These are phyloP conservation scores for Plantago elongata DNA, from an alignment of 257 asterid genomes.

Conservation along the genomic window DNA sequence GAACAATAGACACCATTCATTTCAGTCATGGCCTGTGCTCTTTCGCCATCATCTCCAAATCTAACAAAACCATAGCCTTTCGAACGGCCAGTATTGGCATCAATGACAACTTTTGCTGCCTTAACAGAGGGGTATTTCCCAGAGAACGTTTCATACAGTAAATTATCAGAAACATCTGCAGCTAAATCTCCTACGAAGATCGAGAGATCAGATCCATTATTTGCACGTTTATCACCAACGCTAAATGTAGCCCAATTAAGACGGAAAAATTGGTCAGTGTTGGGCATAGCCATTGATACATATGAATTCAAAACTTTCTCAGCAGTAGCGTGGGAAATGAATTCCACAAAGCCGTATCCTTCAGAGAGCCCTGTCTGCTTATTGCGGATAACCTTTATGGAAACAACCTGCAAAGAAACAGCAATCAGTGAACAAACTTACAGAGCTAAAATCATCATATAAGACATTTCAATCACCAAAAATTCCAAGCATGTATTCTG, in stretches of 20 bases:
- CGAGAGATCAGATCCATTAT: slow-evolving; percentile 76
- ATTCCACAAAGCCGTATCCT: slow-evolving; percentile 95
- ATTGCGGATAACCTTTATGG: slow-evolving; percentile 86
- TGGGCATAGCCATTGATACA: slow-evolving; percentile 66
- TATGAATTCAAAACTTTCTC: slow-evolving; percentile 74
- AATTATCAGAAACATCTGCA: slow-evolving; percentile 80
- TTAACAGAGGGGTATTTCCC: slow-evolving; percentile 75
- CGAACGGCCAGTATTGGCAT: slow-evolving; percentile 81
- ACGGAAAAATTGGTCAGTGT: slow-evolving; percentile 75
- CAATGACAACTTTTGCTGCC: slow-evolving; percentile 89
- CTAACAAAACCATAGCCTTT: slow-evolving; percentile 94
- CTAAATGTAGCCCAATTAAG: slow-evolving; percentile 96
- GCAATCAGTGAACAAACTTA: not conserved
- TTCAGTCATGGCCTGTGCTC: slow-evolving; percentile 77
- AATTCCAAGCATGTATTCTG: not conserved
- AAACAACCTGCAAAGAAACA: slow-evolving; percentile 50
- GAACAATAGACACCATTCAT: slow-evolving; percentile 85
- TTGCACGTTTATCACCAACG: slow-evolving; percentile 82
- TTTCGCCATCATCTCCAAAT: slow-evolving; percentile 87
- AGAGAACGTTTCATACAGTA: slow-evolving; percentile 71
- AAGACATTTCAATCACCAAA: not conserved
- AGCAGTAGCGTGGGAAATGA: slow-evolving; percentile 70
- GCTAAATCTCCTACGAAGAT: slow-evolving; percentile 95
- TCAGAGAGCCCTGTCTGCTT: slow-evolving; percentile 82
- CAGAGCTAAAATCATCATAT: not conserved